phyloP scores from a whole-genome alignment of 2,329 filamentous ascomycete species.

The Aureobasidium sp. region DNA sequence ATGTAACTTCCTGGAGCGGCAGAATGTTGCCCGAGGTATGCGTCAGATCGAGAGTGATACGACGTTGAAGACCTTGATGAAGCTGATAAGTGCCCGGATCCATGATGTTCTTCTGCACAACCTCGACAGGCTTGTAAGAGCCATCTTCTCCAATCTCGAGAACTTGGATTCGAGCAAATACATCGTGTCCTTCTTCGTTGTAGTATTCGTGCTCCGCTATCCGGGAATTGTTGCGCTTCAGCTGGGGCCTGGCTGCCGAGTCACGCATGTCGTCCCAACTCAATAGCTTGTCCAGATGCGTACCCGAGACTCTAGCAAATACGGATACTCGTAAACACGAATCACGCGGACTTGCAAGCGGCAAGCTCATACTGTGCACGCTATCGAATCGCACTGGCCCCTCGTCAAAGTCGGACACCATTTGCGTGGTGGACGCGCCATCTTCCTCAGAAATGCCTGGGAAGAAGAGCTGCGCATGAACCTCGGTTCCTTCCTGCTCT shows the following conservation, averaged over 20 bases:
- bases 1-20: constrained; percentile 77
- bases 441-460: constrained; percentile 77
- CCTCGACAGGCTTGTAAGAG: constrained; percentile 86
- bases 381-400: constrained; percentile 90
- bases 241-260: constrained; percentile 48
- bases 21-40: constrained; percentile 84
- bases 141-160: constrained; percentile 87
- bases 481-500: constrained; percentile 88
- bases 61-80: constrained; percentile 86
- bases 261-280: constrained; percentile 99
- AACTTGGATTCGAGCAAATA: constrained; percentile 81
- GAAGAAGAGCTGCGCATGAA: constrained; percentile 95
- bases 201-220: constrained; percentile 90
- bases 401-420: constrained; percentile 91
- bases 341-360: constrained; percentile 66
- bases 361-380: constrained; percentile 95
- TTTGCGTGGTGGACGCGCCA: constrained; percentile 88
- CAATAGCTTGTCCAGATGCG: constrained; percentile 93
- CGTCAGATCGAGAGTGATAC: constrained; percentile 79
- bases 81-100: constrained; percentile 91
- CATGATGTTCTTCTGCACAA: constrained; percentile 74
- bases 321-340: constrained; percentile 78
- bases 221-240: constrained; percentile 56
- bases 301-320: constrained; percentile 81
- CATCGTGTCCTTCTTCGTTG: constrained; percentile 86